Evolutionary conservation across 805 yeast species (phyloP).

Genomic region (Yamadazyma paraphyllophila): DNA sequence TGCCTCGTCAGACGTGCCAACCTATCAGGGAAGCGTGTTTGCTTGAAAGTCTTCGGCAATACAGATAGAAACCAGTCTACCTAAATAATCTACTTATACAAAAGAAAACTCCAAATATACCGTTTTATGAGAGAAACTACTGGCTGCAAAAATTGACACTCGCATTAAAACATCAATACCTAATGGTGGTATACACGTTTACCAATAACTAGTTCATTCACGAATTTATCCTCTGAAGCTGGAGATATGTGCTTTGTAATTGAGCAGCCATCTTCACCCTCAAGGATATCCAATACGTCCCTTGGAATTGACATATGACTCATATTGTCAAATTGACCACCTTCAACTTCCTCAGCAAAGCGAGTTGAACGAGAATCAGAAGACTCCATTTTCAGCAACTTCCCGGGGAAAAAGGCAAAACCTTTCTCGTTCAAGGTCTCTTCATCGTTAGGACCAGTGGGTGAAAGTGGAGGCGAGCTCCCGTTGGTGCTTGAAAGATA

Average conservation of each 20-base stretch:
- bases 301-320: constrained; percentile 10
- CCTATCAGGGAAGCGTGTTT: too few species aligned
- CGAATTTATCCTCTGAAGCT: neutral
- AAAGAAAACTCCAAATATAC: too few species aligned
- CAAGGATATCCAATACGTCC: constrained; percentile 12
- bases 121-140: neutral
- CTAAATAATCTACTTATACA: too few species aligned
- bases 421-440: constrained; percentile 10
- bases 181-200: constrained; percentile 1
- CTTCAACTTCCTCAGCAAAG: neutral
- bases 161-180: neutral
- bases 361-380: constrained; percentile 3
- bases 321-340: neutral
- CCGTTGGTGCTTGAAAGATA: constrained; percentile 10
- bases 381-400: constrained; percentile 11
- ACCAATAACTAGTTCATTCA: neutral
- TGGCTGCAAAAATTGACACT: neutral
- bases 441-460: constrained; percentile 9
- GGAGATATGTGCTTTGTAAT: neutral
- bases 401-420: constrained; percentile 15
- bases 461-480: neutral
- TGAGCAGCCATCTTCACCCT: neutral
- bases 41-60: too few species aligned
- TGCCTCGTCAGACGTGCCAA: too few species aligned
- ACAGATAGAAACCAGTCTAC: too few species aligned